Base-by-base conservation (phyloP, 768 basidiomycete genomes). In the Russula brevipes region DNA sequence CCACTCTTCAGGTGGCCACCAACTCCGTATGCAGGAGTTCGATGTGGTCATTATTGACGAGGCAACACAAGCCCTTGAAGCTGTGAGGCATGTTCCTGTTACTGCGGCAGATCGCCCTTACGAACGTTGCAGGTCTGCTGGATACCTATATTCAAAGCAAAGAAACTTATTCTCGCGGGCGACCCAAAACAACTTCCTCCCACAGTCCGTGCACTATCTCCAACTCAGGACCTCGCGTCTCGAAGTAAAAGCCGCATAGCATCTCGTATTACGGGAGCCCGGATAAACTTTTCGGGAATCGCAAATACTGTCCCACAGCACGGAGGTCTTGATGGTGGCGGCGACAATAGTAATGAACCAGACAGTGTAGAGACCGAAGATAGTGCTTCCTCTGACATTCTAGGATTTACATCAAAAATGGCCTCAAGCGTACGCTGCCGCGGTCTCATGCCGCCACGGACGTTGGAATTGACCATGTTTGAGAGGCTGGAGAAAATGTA, bases 31-130 rank as follows among this genome's bases (percentile, higher is more conserved):
- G 63, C 80, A 86, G 60, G 75, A 81, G 1, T 99, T 99, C 70
- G 97, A 99, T 71, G 89, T 96, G 0, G 85, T 94, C 11, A 88
- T 99, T 51, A 95, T 99, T 58, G 97, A 99, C 68, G 97, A 99
- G 76, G 97, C 97, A 0, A 98, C 97, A 0, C 97, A 98, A 73
- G 96, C 95, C 4, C 71, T 97, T 14, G 96, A 99, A 76, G 93
- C 94, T 30, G 94, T 94, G 71, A 63, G 83, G 30, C n/a, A 6
- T 16, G 19, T 17, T 36, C 39, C 14, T 11, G n/a, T 8, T 39
- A n/a, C 10, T 6, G 17, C 16, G 1, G 36, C n/a, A 51, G 39
- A 58, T 12, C 38, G 1, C 36, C 30, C 45, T 61, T 14, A 51
- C 14, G 9, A 14, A 33, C 35, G 11, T 41, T 36, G 11, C 58